Conservation (phyloP, 108 stramenopile species). For the Schizochytrium sp. region DNA sequence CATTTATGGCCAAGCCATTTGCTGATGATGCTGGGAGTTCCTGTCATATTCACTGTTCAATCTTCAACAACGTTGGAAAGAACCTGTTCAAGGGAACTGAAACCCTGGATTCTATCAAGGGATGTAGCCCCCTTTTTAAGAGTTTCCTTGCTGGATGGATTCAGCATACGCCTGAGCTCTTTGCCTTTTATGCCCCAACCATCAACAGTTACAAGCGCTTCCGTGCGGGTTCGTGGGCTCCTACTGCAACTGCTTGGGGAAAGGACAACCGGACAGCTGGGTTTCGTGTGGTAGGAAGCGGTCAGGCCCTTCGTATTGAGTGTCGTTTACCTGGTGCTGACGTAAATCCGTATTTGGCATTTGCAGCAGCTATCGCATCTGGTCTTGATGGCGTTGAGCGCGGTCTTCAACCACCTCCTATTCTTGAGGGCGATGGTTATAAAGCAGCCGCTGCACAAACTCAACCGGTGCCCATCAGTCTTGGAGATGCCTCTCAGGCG, state of each 20-base stretch:
- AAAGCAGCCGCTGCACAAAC: background rate
- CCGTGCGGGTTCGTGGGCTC: slow-evolving; percentile 35
- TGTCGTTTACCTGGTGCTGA: slow-evolving; percentile 58
- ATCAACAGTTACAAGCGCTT: slow-evolving; percentile 58
- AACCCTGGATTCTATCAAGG: background rate
- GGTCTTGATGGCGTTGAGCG: slow-evolving; percentile 25
- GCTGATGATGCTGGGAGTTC: slow-evolving; percentile 29
- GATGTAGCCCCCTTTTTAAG: slow-evolving; percentile 3
- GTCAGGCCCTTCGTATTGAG: slow-evolving; percentile 34
- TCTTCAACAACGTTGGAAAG: background rate
- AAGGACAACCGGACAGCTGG: slow-evolving; percentile 57
- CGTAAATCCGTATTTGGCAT: slow-evolving; percentile 44
- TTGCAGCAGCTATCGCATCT: slow-evolving; percentile 57
- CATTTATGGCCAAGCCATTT: slow-evolving; percentile 59
- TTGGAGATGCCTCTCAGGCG: background rate
- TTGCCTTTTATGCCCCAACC: slow-evolving; percentile 50
- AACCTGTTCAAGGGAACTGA: slow-evolving; percentile 28
- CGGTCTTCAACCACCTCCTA: slow-evolving; percentile 25
- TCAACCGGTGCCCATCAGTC: background rate
- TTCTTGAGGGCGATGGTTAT: slow-evolving; percentile 55
- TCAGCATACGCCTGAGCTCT: slow-evolving; percentile 32
- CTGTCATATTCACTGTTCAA: slow-evolving; percentile 61
- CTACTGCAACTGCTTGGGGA: slow-evolving; percentile 26
- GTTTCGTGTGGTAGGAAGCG: slow-evolving; percentile 55
- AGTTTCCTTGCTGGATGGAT: slow-evolving; percentile 62